Evolutionary conservation across 257 asterid genomes (phyloP).

Genomic region (Anisodus acutangulus): DNA sequence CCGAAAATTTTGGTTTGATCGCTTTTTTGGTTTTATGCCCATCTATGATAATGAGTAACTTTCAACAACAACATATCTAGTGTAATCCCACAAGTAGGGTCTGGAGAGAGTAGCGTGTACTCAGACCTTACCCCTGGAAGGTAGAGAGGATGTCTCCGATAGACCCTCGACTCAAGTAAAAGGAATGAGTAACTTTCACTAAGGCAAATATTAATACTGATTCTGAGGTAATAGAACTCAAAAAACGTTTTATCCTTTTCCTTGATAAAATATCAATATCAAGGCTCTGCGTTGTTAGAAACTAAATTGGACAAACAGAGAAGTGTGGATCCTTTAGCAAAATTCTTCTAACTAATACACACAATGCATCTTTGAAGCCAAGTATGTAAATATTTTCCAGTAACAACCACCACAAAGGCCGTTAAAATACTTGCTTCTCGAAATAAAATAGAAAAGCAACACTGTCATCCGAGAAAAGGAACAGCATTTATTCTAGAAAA

Average conservation of each 20-base stretch:
- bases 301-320: background rate
- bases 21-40: too few relatives aligned
- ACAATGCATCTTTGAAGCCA: background rate
- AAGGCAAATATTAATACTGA: background rate
- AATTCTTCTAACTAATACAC: background rate
- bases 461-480: background rate
- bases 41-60: too few relatives aligned
- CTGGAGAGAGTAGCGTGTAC: too few relatives aligned
- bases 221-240: slow-evolving; percentile 5
- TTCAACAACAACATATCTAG: background rate
- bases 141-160: too few relatives aligned
- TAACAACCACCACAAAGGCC: background rate
- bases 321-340: background rate
- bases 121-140: too few relatives aligned
- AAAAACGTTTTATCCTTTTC: background rate
- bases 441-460: background rate
- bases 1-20: too few relatives aligned
- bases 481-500: background rate
- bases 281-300: background rate
- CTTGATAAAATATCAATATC: background rate
- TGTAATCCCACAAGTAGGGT: too few relatives aligned
- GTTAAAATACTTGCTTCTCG: background rate
- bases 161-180: too few relatives aligned
- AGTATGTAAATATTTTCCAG: background rate
- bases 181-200: background rate